These are phyloP conservation scores for Phaeotremella skinneri DNA, from an alignment of 768 basidiomycete species.

Conservation along the genomic window DNA sequence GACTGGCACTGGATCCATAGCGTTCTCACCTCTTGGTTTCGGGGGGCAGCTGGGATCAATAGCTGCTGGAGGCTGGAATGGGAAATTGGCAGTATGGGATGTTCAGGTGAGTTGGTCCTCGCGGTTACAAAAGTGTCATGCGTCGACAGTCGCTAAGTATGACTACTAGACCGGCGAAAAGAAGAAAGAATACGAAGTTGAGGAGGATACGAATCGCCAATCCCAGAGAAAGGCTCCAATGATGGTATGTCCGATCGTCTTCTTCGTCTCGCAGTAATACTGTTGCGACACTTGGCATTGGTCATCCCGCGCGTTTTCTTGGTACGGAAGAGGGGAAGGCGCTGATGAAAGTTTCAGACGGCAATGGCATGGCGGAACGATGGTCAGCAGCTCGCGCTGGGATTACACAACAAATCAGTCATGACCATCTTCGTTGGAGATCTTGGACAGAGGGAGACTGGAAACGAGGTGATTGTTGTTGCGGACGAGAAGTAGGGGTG, in stretches of 20 bases:
- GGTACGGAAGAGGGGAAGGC: background rate
- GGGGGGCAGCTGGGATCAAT: slow-evolving; percentile 27
- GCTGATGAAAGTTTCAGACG: slow-evolving; percentile 14
- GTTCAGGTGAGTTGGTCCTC: slow-evolving; percentile 35
- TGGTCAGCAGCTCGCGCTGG: slow-evolving; percentile 45
- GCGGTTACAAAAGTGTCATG: background rate
- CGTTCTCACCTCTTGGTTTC: slow-evolving; percentile 40
- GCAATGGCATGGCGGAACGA: slow-evolving; percentile 44
- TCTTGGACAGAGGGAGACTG: slow-evolving; percentile 11
- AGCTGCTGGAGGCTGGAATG: slow-evolving; percentile 46
- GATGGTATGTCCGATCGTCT: slow-evolving; percentile 26
- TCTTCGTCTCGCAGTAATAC: background rate
- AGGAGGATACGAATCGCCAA: slow-evolving; percentile 23
- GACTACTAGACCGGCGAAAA: slow-evolving; percentile 15
- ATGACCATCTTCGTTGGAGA: slow-evolving; percentile 41
- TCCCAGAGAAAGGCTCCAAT: slow-evolving; percentile 21
- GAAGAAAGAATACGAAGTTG: slow-evolving; percentile 24
- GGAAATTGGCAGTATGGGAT: slow-evolving; percentile 44
- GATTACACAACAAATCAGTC: slow-evolving; percentile 41
- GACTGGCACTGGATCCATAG: slow-evolving; percentile 37
- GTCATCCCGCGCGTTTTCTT: too few relatives aligned
- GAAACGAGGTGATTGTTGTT: slow-evolving; percentile 1
- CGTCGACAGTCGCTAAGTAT: background rate
- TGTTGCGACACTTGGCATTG: too few relatives aligned
- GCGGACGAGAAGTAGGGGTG: background rate